phyloP scores from a whole-genome alignment of 495 filamentous ascomycete species.

The Mycothermus thermophilus region DNA sequence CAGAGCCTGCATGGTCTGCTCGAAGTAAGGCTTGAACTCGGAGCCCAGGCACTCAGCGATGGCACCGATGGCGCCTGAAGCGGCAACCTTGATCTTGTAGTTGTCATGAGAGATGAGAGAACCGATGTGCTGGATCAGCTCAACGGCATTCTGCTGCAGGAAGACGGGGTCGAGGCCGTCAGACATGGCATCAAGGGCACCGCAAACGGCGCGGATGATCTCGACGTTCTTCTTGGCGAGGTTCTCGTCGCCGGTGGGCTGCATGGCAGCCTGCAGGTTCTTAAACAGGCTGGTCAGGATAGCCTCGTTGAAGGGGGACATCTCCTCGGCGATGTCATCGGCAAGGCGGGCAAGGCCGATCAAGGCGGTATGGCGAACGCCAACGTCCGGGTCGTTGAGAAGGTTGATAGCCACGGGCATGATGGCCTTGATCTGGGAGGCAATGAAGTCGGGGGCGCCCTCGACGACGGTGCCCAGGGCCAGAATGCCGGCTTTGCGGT shows the following conservation, averaged over 20 bases:
- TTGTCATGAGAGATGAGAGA: constrained; percentile 68
- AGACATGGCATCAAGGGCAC: constrained; percentile 79
- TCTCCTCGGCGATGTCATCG: constrained; percentile 82
- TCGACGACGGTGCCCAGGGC: constrained; percentile 90
- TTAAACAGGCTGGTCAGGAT: constrained; percentile 73
- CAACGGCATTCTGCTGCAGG: constrained; percentile 64
- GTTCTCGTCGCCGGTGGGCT: constrained; percentile 28
- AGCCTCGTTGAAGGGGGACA: constrained; percentile 65
- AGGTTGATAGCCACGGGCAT: constrained; percentile 77
- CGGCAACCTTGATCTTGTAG: constrained; percentile 76
- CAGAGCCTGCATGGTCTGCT: constrained; percentile 71
- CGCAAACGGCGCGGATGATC: constrained; percentile 79
- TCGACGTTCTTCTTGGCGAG: constrained; percentile 59
- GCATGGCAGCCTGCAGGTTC: constrained; percentile 70
- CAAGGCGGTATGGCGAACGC: constrained; percentile 74
- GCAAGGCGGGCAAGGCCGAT: constrained; percentile 77
- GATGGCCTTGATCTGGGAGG: constrained; percentile 71
- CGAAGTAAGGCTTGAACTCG: constrained; percentile 81
- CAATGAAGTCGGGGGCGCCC: constrained; percentile 91
- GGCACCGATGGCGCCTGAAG: constrained; percentile 78
- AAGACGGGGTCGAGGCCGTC: constrained; percentile 78
- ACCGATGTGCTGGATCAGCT: constrained; percentile 72
- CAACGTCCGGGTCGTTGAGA: constrained; percentile 64
- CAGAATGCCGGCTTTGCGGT: constrained; percentile 79
- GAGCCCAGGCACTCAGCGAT: constrained; percentile 71